Evolutionary conservation across 1,284 basidiomycete species (phyloP).

Genomic region (Melanopsichium pennsylvanicum): DNA sequence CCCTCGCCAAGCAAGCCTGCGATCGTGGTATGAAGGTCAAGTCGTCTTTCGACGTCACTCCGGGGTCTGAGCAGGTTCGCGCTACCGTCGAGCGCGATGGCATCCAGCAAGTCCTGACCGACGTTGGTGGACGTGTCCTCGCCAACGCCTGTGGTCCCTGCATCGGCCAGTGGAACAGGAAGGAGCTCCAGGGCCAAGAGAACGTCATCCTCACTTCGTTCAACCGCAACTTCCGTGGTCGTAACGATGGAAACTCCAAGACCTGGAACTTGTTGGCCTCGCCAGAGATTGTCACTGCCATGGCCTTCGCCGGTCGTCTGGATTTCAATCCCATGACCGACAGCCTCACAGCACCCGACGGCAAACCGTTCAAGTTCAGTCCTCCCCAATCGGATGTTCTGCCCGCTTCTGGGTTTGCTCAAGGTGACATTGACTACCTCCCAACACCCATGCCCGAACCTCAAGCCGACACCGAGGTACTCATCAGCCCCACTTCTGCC

Average conservation of each 20-base stretch:
- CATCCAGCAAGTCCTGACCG: conserved; percentile 80
- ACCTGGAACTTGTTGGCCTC: conserved; percentile 99
- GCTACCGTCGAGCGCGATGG: conserved; percentile 96
- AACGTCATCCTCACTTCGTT: conserved; percentile 98
- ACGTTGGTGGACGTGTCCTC: conserved; percentile 87
- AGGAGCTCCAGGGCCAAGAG: conserved; percentile 86
- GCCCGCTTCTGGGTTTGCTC: conserved; percentile 82
- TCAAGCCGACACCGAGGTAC: conserved; percentile 76
- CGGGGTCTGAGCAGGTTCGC: conserved; percentile 95
- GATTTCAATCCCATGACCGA: conserved; percentile 95
- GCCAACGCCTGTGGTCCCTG: conserved; percentile 99
- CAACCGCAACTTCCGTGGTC: conserved; percentile 96
- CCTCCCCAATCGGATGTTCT: conserved; percentile 86
- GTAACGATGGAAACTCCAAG: conserved; percentile 93
- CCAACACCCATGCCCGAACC: conserved; percentile 77
- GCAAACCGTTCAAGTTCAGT: conserved; percentile 81
- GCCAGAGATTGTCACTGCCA: conserved; percentile 92
- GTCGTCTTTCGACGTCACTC: conserved; percentile 95
- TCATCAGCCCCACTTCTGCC: conserved; percentile 69
- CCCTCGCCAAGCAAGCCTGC: conserved; percentile 89
- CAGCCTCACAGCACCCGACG: conserved; percentile 77
- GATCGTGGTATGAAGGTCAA: conserved; percentile 80
- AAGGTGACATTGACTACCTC: conserved; percentile 79
- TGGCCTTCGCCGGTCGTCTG: conserved; percentile 88
- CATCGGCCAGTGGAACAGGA: conserved; percentile 98